Conservation (phyloP, 2,329 filamentous ascomycete species). For the Aspergillus calidoustus region DNA sequence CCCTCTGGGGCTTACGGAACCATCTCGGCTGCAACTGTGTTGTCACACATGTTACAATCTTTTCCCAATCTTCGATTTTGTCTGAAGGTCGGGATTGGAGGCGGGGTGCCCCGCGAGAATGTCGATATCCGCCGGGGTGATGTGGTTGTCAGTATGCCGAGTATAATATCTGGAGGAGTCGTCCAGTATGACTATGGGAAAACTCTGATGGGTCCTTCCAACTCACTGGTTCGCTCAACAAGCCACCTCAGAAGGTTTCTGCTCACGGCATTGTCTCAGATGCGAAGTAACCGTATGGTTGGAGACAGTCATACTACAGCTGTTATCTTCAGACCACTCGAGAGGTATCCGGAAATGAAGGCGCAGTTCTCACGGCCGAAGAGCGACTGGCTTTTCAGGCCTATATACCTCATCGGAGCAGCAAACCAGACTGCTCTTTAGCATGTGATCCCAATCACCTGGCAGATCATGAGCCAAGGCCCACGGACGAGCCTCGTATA, state of each 20-base stretch:
- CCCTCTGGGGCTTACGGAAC: not conserved
- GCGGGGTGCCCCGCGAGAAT: conserved; percentile 17
- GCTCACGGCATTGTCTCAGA: conserved; percentile 3
- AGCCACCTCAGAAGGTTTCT: not conserved
- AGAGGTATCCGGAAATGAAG: not conserved
- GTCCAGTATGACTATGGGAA: conserved; percentile 13
- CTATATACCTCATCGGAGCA: conserved; percentile 1
- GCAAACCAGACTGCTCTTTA: not conserved
- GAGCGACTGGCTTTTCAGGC: conserved; percentile 1
- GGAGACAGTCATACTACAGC: not conserved
- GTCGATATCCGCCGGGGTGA: not conserved
- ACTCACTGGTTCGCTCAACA: not conserved
- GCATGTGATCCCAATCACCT: conserved; percentile 6
- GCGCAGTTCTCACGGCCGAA: conserved; percentile 8
- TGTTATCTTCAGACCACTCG: not conserved
- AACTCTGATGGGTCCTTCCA: not conserved
- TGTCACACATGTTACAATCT: not conserved
- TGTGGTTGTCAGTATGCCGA: not conserved
- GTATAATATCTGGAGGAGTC: conserved; percentile 5
- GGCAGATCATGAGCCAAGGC: not conserved
- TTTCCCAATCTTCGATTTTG: conserved; percentile 8
- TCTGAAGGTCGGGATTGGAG: conserved; percentile 22
- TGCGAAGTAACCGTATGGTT: not conserved
- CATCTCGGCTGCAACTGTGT: not conserved
- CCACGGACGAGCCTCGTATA: not conserved